phyloP scores from a whole-genome alignment of 768 basidiomycete species.

The Cantharellus cinnabarinus region DNA sequence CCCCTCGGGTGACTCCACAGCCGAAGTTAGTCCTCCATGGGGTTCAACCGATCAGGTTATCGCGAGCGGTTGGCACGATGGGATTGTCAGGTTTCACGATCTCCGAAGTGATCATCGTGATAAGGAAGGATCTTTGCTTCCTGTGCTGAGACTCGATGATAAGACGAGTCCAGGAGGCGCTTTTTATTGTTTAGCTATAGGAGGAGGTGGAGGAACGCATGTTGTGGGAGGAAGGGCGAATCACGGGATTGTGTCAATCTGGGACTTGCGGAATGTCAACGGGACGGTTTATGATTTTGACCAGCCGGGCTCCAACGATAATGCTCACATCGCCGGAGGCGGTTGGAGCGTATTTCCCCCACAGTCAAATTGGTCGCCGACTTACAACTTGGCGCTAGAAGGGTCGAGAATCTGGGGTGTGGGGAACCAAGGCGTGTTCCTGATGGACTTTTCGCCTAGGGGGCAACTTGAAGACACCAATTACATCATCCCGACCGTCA shows the following conservation, averaged over 20 bases:
- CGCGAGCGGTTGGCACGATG: constrained; percentile 70
- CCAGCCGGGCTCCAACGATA: neutral
- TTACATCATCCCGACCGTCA: too few species aligned
- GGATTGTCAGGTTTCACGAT: constrained; percentile 52
- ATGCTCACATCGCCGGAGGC: neutral
- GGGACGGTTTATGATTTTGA: constrained; percentile 24
- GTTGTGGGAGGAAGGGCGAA: constrained; percentile 60
- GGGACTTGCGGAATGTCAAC: constrained; percentile 31
- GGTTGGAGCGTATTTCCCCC: constrained; percentile 73
- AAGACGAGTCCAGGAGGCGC: constrained; percentile 44
- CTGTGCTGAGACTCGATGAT: constrained; percentile 42
- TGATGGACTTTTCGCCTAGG: neutral
- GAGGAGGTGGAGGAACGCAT: constrained; percentile 45
- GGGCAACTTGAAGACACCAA: too few species aligned
- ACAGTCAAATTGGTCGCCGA: constrained; percentile 46
- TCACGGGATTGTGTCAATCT: constrained; percentile 60
- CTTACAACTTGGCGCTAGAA: constrained; percentile 54
- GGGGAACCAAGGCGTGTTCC: neutral
- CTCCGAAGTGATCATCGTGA: constrained; percentile 25
- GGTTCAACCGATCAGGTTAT: constrained; percentile 48
- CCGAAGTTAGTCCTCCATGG: neutral
- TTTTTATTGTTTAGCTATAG: constrained; percentile 55
- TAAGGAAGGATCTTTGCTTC: constrained; percentile 19
- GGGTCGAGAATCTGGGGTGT: constrained; percentile 54
- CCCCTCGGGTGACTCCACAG: too few species aligned